Evolutionary conservation across 257 asterid species (phyloP), one percentile per base, ranked within the genome.

Genomic region (Plantago ovata): DNA sequence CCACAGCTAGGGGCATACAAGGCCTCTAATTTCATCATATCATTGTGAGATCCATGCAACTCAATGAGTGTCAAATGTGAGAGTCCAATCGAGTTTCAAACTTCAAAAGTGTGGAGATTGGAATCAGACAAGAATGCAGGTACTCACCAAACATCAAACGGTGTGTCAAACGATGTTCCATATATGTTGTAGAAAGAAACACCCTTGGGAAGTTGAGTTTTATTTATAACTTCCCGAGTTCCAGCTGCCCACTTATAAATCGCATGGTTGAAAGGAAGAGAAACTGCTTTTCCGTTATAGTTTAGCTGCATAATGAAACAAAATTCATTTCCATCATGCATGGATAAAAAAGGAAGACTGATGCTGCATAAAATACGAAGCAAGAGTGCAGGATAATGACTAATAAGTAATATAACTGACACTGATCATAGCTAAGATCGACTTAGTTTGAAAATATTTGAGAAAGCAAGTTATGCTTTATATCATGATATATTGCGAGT

Each of bases 111-210:
- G 67, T 38, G 23, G 59, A 33, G 46, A 55, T 19, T 32, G 56
- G 47, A 62, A 54, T 8, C 32, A 54, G 24, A 56, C 28, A 46
- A 53, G 48, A 62, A 21, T 40, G 21, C 8, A 49, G 71, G 42
- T 21, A 50, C 90, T 7, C 72, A 90, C 96, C 98, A 74, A 69
- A 87, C 91, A 70, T 90, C 98, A 33, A 82, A 81, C 51, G 98
- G 96, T 1, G 95, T 90, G 70, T 84, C 98, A 33, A 59, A 66
- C 32, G 87, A 77, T 70, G 85, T 90, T 68, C 98, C 98, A 9
- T 82, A 87, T 65, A 90, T 83, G 86, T 75, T 90, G 76, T 87
- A 90, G 79, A 87, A 87, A 14, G 81, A 47, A 55, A 87, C 69
- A n/a, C 89, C 95, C 28, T 79, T 20, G 0, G 95, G 98, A 24